phyloP scores from a whole-genome alignment of 192 early-diverging fungal species.

The Coemansia sp. region DNA sequence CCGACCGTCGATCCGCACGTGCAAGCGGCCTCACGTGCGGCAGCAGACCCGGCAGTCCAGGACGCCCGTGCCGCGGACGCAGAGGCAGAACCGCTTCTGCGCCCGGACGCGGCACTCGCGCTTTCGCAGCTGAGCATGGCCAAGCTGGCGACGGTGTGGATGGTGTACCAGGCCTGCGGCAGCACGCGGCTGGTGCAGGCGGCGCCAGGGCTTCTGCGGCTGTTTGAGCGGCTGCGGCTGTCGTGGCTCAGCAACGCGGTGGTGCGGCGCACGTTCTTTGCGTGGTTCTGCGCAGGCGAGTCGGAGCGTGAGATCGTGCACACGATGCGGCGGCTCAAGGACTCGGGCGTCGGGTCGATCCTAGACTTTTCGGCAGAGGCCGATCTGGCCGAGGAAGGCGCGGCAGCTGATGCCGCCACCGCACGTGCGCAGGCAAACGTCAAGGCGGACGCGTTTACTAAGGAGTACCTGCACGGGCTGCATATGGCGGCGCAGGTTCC shows the following conservation, averaged over 20 bases:
- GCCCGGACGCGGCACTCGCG: slow-evolving; percentile 44
- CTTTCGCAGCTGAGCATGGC: slow-evolving; percentile 38
- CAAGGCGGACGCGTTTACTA: slow-evolving; percentile 67
- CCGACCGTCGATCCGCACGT: background rate
- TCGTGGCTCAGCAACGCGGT: slow-evolving; percentile 64
- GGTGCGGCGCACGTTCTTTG: slow-evolving; percentile 86
- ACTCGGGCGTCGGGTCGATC: slow-evolving; percentile 76
- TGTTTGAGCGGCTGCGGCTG: slow-evolving; percentile 34
- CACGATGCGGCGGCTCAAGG: slow-evolving; percentile 72
- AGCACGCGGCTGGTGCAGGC: slow-evolving; percentile 36
- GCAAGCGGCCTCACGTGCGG: slow-evolving; percentile 13
- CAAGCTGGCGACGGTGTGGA: slow-evolving; percentile 40
- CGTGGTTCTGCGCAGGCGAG: slow-evolving; percentile 83
- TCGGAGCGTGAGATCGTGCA: slow-evolving; percentile 78
- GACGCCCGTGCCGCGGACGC: slow-evolving; percentile 1
- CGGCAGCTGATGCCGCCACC: slow-evolving; percentile 40
- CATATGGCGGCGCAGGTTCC: slow-evolving; percentile 67
- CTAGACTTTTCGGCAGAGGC: slow-evolving; percentile 88
- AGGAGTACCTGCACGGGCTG: slow-evolving; percentile 72
- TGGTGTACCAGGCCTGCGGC: slow-evolving; percentile 46
- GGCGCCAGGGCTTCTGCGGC: slow-evolving; percentile 35
- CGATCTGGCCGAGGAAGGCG: slow-evolving; percentile 65
- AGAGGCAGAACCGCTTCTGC: slow-evolving; percentile 25
- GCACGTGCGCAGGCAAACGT: slow-evolving; percentile 60
- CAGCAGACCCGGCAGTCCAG: background rate